phyloP scores from a whole-genome alignment of 768 basidiomycete species.

The Auricularia sp. region DNA sequence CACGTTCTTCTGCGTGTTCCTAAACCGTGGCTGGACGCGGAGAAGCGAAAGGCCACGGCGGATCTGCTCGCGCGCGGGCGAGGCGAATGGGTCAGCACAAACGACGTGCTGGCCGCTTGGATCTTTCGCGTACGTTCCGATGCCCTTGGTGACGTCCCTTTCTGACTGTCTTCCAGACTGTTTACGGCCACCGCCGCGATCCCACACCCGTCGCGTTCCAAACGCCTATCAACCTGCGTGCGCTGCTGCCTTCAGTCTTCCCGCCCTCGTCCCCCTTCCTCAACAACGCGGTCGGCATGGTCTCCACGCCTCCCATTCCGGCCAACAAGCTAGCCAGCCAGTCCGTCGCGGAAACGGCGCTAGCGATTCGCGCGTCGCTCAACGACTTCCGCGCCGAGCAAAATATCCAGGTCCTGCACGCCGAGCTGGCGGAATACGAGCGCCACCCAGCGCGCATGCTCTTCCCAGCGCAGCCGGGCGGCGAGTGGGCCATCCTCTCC shows the following conservation, averaged over 20 bases:
- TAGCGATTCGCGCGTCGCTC: not conserved
- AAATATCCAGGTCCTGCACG: not conserved
- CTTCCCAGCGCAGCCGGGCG: not conserved
- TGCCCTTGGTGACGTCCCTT: not conserved
- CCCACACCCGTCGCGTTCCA: not conserved
- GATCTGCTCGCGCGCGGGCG: not conserved
- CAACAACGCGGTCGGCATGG: not conserved
- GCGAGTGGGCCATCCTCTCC: not conserved
- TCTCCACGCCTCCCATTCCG: not conserved
- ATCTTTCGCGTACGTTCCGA: not conserved
- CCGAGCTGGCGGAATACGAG: not conserved
- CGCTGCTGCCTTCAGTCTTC: not conserved
- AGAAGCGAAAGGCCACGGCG: not conserved
- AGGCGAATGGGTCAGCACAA: not conserved
- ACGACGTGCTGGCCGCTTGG: not conserved
- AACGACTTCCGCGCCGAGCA: not conserved
- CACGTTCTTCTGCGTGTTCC: not conserved
- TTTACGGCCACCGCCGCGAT: not conserved
- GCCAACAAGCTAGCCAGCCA: not conserved
- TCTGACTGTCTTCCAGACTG: not conserved
- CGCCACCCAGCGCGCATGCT: not conserved
- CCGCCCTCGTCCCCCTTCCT: not conserved
- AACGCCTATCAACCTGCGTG: not conserved
- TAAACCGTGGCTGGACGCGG: not conserved
- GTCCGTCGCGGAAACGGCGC: not conserved